Evolutionary conservation across 164 flowering plant species (phyloP).

Genomic region (Annona cherimola): DNA sequence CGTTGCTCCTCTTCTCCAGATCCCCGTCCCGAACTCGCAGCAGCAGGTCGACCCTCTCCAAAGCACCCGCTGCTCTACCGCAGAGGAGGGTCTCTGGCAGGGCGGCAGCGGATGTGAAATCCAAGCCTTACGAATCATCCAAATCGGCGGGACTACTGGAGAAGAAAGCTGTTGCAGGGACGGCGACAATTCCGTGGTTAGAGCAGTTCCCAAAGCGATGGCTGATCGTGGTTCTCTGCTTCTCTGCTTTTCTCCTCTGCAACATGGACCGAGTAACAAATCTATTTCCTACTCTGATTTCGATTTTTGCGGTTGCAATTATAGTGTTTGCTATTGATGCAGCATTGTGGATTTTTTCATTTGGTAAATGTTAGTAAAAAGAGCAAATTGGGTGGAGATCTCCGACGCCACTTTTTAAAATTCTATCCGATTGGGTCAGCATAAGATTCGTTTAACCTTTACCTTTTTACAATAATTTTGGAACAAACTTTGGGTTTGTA

Average conservation of each 20-base stretch:
- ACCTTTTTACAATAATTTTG: too few relatives aligned
- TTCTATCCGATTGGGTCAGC: too few relatives aligned
- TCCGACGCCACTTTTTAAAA: too few relatives aligned
- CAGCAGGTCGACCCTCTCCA: background rate
- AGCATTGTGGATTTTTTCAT: too few relatives aligned
- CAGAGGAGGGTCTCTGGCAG: conserved; percentile 9
- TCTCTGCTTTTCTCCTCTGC: conserved; percentile 88
- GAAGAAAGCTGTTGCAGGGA: conserved; percentile 21
- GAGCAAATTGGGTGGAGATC: too few relatives aligned
- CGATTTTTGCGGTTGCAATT: too few relatives aligned
- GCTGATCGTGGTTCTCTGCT: conserved; percentile 83
- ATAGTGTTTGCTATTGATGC: too few relatives aligned
- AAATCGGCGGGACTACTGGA: conserved; percentile 18
- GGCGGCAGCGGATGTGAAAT: conserved; percentile 53
- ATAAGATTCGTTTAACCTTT: too few relatives aligned
- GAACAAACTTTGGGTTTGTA: too few relatives aligned
- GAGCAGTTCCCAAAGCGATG: conserved; percentile 87
- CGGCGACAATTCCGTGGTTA: conserved; percentile 46
- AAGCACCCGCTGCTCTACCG: background rate
- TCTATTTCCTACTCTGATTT: too few relatives aligned
- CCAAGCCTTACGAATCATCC: conserved; percentile 39
- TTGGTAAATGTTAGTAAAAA: too few relatives aligned
- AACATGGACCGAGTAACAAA: conserved; percentile 86
- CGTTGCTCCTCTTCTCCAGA: conserved; percentile 5
- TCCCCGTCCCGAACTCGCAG: background rate